Percentiles rank a stretch among this genome's conserved stretches.
Evolutionary conservation across 805 yeast species (phyloP).

Genomic region (Ogataea ganodermae): DNA sequence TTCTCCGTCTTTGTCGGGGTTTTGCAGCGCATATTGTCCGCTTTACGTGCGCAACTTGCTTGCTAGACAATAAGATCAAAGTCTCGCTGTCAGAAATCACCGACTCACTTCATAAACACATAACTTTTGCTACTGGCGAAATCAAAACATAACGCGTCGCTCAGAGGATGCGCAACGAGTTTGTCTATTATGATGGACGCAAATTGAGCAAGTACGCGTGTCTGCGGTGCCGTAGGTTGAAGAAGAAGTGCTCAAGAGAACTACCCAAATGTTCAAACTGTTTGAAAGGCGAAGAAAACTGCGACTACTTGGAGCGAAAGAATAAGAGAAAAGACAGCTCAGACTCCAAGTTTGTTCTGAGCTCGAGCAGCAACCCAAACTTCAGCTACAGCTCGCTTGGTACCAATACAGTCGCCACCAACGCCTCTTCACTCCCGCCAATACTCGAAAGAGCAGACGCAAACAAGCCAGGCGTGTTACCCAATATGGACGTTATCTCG

Average conservation of each 20-base stretch:
- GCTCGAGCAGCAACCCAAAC: neutral
- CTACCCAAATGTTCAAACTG: constrained; percentile 48
- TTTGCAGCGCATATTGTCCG: constrained; percentile 2
- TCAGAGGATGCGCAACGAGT: neutral
- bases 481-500: too few species aligned
- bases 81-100: too few species aligned
- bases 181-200: neutral
- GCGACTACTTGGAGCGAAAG: constrained; percentile 45
- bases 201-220: constrained; percentile 38
- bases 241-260: constrained; percentile 51
- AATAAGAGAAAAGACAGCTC: constrained; percentile 20
- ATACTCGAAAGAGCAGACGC: neutral
- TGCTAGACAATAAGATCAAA: neutral
- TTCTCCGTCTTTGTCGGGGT: constrained; percentile 8
- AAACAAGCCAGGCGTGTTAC: too few species aligned
- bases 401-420: neutral
- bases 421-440: neutral
- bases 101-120: too few species aligned
- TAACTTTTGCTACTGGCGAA: neutral
- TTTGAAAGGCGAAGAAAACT: constrained; percentile 37
- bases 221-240: constrained; percentile 47
- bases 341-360: neutral
- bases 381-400: too few species aligned
- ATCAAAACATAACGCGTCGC: neutral
- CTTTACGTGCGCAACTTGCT: neutral